Evolutionary conservation across 345 rosid genomes (phyloP).

Genomic region (Brassica rapa): DNA sequence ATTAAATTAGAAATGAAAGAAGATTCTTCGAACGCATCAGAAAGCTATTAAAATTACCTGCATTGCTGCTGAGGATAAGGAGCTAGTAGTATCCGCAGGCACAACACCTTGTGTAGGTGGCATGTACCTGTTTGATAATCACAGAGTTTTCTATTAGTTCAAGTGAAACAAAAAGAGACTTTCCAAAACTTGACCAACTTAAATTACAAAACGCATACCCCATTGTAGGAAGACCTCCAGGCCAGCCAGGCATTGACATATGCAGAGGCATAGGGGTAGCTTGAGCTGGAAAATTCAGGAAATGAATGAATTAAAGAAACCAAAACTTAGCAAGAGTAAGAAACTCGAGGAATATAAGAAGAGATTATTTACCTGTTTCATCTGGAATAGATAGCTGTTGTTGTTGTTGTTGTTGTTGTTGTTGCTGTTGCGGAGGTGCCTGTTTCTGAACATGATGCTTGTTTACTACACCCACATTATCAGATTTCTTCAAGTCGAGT

Average conservation of each 20-base stretch:
- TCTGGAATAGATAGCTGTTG: slow-evolving; percentile 45
- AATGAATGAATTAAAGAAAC: neutral
- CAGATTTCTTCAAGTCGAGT: slow-evolving; percentile 79
- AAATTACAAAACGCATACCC: slow-evolving; percentile 54
- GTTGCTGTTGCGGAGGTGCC: slow-evolving; percentile 47
- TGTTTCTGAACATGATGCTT: slow-evolving; percentile 58
- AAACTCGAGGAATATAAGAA: neutral
- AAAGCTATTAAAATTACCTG: slow-evolving; percentile 51
- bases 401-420: slow-evolving; percentile 28
- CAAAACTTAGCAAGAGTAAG: neutral
- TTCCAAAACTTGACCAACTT: neutral
- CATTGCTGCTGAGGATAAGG: slow-evolving; percentile 69
- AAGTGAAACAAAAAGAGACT: slow-evolving; percentile 7
- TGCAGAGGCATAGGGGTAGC: slow-evolving; percentile 62
- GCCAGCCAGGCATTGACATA: slow-evolving; percentile 85
- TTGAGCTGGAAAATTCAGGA: slow-evolving; percentile 57
- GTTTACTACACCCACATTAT: slow-evolving; percentile 41
- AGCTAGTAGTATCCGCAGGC: slow-evolving; percentile 70
- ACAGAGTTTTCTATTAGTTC: slow-evolving; percentile 26
- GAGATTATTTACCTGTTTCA: slow-evolving; percentile 52
- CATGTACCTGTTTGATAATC: slow-evolving; percentile 66
- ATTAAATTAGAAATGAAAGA: neutral
- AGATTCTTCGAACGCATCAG: neutral
- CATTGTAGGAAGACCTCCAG: slow-evolving; percentile 92
- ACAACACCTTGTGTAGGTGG: slow-evolving; percentile 85